Base-by-base conservation (phyloP, 1,139 yeast genomes). In the Geotrichum restrictum region DNA sequence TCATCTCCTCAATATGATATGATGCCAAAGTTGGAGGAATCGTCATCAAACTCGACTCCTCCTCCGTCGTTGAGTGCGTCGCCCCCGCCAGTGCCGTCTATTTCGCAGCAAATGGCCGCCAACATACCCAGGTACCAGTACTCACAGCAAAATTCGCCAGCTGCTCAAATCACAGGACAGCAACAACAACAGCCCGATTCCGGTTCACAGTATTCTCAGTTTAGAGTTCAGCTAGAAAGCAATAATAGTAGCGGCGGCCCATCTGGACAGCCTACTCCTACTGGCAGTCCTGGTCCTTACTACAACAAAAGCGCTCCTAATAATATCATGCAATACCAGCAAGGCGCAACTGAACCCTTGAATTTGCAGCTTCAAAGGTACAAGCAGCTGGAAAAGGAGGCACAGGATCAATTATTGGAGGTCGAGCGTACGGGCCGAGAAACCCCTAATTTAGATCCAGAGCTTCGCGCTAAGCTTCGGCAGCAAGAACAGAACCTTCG, bases 401-500 rank as follows among this genome's bases (percentile, higher is more conserved):
- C 49, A 3, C 51, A 60, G 29, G 55, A 49, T 21, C 62, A 60
- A 45, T 46, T 62, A 22, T 60, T 58, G 13, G 54, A 55, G 16
- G 45, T 61, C 6, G 66, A 63, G 52, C 48, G 52, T 7, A 54
- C 59, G 13, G 45, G 60, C 29, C 57, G 62, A n/a, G 63, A 60
- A 34, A 58, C 56, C 16, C 55, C 61, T 1, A 62, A 59, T 44
- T 37, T 62, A 39, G 58, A 57, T 39, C 62, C 62, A 16, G 59
- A 53, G 7, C 49, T 43, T 7, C 58, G 63, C 10, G 52, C 53
- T 21, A 52, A 54, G 16, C 43, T 63, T 11, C 55, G 60, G 10
- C 62, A 58, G 22, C 63, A 62, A 44, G 61, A 60, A 36, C 63
- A 59, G 44, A 52, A 57, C 5, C 41, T 62, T 11, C 56, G 66